Evolutionary conservation across 208 protist genomes (phyloP), one percentile per base, ranked within the genome.

Genomic region (Crithidia bombi): DNA sequence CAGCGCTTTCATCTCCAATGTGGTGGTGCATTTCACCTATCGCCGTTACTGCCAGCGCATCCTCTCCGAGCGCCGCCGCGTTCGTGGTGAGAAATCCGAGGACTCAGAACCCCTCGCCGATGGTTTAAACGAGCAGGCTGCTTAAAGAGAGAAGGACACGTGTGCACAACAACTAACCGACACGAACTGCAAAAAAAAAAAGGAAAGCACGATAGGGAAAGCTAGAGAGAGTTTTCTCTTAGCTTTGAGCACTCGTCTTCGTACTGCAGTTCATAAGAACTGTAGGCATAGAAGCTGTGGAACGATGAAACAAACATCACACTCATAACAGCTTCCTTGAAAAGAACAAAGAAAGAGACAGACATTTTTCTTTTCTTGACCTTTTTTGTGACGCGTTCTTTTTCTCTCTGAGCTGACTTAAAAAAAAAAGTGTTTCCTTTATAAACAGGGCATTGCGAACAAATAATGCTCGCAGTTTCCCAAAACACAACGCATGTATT

Each of bases 11-110:
- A 30, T 79, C 25, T 73, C 78, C 10, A 68, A 78, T 68, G 66
- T 73, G 25, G 39, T 79, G 15, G 49, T 87, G 47, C 78, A 84
- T 54, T 26, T 81, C 33, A 62, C 43, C 25, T 88, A 88, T 57
- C 56, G 62, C 17, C 46, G 70, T 28, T 86, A 80, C 75, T 74
- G 71, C 66, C 39, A 54, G 28, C 67, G 66, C 5, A 76, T 76
- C 33, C 76, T 91, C 6, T 67, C 54, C 15, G 85, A 91, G 67
- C 65, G 80, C 21, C 73, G 59, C 6, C 78, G 66, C 44, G 12
- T 87, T 17, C 66, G 69, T n/a, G 62, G 61, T 15, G 73, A 80
- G 55, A 66, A 41, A n/a, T 26, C 32, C 14, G 36, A 55, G 21
- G 44, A 28, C 25, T 39, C 58, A 2, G 36, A 65, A 12, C 36